These are phyloP conservation scores for Fonsecaea pedrosoi DNA, from an alignment of 2,329 filamentous ascomycete genomes.

Conservation along the genomic window DNA sequence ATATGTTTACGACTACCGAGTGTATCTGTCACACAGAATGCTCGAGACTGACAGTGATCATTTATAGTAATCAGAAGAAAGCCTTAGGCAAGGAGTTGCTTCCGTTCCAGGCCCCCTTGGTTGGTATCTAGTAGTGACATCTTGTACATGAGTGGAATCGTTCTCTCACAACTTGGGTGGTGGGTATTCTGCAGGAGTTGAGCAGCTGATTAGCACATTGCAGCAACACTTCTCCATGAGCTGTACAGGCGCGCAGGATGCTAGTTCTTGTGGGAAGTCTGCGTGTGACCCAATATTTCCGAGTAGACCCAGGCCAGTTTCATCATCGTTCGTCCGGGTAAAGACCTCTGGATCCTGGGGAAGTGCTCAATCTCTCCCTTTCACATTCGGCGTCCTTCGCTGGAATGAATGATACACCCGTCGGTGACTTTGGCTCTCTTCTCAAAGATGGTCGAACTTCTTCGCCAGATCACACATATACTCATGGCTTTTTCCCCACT, in stretches of 20 bases:
- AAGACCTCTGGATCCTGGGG: not conserved
- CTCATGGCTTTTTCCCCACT: conserved; percentile 14
- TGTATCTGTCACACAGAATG: not conserved
- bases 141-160: not conserved
- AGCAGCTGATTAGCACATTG: not conserved
- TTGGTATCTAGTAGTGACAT: not conserved
- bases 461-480: not conserved
- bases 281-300: not conserved
- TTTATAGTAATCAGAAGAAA: not conserved
- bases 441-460: not conserved
- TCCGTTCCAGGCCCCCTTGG: not conserved
- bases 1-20: too few relatives aligned
- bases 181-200: not conserved
- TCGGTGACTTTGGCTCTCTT: not conserved
- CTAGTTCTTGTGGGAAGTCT: not conserved
- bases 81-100: not conserved
- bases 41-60: not conserved
- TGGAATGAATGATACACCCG: not conserved
- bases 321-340: not conserved
- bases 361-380: not conserved
- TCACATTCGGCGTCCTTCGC: not conserved
- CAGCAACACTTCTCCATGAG: not conserved
- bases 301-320: not conserved
- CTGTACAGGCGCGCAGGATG: not conserved
- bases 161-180: not conserved